phyloP scores from a whole-genome alignment of 1,284 basidiomycete species.

The Boletus smithii region DNA sequence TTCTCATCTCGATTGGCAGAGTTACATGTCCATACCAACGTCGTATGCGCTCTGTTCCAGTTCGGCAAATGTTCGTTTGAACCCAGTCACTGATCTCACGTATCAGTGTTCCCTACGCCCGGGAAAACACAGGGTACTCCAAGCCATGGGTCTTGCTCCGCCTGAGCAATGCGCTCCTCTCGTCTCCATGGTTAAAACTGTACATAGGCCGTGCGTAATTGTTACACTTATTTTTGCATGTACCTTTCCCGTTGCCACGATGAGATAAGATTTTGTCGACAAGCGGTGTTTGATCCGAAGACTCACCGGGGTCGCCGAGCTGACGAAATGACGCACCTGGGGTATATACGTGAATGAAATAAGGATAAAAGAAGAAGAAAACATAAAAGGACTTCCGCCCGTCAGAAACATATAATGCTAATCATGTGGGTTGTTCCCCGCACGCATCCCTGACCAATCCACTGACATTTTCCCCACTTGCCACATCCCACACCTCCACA shows the following conservation, averaged over 20 bases:
- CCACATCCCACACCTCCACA: constrained; percentile 12
- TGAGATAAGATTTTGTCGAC: constrained; percentile 25
- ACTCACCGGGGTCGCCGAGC: too few relatives aligned
- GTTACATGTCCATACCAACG: too few relatives aligned
- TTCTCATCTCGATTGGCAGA: too few relatives aligned
- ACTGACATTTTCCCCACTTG: constrained; percentile 4
- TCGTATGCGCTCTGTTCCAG: too few relatives aligned
- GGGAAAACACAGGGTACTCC: too few relatives aligned
- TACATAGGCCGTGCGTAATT: background rate
- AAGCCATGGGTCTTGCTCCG: background rate
- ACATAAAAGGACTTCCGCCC: background rate
- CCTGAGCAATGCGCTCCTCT: background rate
- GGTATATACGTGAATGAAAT: constrained; percentile 16
- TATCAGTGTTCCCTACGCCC: too few relatives aligned
- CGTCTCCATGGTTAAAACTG: background rate
- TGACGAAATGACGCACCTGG: constrained; percentile 31
- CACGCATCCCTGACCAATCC: background rate
- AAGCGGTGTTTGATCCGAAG: constrained; percentile 26
- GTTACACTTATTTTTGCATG: constrained; percentile 1
- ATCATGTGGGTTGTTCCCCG: background rate
- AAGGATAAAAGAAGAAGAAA: constrained; percentile 1
- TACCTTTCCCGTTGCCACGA: constrained; percentile 9
- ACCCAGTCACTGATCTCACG: too few relatives aligned
- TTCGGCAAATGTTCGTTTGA: too few relatives aligned
- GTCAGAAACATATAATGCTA: background rate